Base-by-base conservation (phyloP, 139 green algal genomes). In the Micractinium sp. region DNA sequence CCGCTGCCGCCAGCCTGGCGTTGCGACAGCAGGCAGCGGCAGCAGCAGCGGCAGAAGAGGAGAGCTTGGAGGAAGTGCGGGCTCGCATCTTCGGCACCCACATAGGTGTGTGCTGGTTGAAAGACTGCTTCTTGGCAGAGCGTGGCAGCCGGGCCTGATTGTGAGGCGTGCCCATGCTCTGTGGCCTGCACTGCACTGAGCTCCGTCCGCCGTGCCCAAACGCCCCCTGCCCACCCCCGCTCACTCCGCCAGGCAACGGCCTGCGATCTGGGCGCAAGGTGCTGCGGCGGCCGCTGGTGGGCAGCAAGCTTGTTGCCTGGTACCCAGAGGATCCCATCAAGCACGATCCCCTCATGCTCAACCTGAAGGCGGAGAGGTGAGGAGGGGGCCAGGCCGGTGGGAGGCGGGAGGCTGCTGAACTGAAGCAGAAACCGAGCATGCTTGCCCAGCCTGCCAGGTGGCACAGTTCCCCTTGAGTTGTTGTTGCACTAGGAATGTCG, bases 211-310 rank as follows among this genome's bases (percentile, higher is more conserved):
- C 78, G 22, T 18, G 76, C 63, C 63, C 63, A 71, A 25, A 5
- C 20, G 18, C 13, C 63, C 63, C 22, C 39, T 13, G 25, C 67
- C 23, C 67, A 75, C 77, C 39, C 39, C 25, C 39, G 7, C 77
- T 41, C 71, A 23, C 33, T 14, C 35, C 15, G 33, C 16, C 81
- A 90, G 88, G 94, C 33, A 95, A 97, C 81, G 92, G 92, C 35
- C 67, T 95, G 89, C 89, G 90, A 31, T 96, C 93, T 12, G 94
- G 94, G 16, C 89, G 93, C 38, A 97, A 97, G 87, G 82, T 97
- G 25, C 85, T 97, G 79, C 77, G 92, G 27, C 82, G 89, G 61
- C 87, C 86, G 76, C 87, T 96, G 67, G 60, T 94, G 20, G 94
- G 94, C 0, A 41, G 88, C 29, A 90, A 91, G 47, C 71, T 97